Evolutionary conservation across 495 filamentous ascomycete genomes (phyloP).

Genomic region (Penicillium diatomitis): DNA sequence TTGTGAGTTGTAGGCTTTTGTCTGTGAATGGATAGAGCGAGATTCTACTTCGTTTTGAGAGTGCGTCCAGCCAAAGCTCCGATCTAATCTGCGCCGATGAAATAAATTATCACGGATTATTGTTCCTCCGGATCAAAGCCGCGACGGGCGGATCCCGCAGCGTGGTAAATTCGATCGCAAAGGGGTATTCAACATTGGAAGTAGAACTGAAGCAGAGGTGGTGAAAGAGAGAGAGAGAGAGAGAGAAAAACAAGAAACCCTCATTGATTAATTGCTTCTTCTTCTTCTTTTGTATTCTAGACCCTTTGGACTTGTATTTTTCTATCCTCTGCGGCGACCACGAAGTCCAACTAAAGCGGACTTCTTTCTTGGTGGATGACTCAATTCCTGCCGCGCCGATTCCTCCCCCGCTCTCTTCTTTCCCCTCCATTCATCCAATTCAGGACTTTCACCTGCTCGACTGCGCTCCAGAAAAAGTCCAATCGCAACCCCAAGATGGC

Average conservation of each 20-base stretch:
- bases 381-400: constrained; percentile 34
- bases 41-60: not conserved
- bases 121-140: constrained; percentile 7
- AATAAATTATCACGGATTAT: constrained; percentile 23
- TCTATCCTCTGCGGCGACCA: constrained; percentile 8
- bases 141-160: constrained; percentile 4
- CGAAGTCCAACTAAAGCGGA: constrained; percentile 6
- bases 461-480: constrained; percentile 18
- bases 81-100: constrained; percentile 7
- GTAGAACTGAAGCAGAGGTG: no score
- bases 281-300: not conserved
- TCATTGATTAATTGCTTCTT: constrained; percentile 3
- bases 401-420: constrained; percentile 29
- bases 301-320: constrained; percentile 2
- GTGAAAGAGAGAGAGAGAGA: not conserved
- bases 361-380: constrained; percentile 33
- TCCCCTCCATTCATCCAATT: constrained; percentile 23
- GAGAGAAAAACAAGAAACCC: constrained; percentile 4
- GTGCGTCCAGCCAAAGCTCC: not conserved
- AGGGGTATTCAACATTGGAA: not conserved
- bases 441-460: constrained; percentile 18
- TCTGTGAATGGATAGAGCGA: not conserved
- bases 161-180: constrained; percentile 6
- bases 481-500: constrained; percentile 42
- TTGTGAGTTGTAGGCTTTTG: constrained; percentile 5